A percentile compares a stretch with the other conserved stretches of the same genome.
Evolutionary conservation across 352 stramenopile genomes (phyloP).

Genomic region (Phytopythium mirpurense): DNA sequence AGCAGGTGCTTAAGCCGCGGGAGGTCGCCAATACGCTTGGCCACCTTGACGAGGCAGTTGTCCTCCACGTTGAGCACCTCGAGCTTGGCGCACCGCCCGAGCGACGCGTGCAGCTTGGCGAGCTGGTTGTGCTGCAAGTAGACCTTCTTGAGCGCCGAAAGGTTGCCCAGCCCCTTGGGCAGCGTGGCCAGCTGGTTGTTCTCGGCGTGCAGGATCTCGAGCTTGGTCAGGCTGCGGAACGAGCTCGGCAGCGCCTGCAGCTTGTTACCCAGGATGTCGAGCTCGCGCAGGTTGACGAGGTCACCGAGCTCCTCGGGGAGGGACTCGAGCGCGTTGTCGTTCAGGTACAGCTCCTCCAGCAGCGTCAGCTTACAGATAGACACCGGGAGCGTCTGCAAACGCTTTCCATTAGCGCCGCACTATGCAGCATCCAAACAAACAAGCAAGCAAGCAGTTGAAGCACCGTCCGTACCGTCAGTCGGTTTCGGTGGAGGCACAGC

Average conservation of each 20-base stretch:
- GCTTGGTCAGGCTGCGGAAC: constrained; percentile 57
- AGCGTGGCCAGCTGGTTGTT: constrained; percentile 68
- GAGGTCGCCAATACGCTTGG: constrained; percentile 77
- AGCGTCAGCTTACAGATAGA: constrained; percentile 57
- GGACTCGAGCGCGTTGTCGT: constrained; percentile 62
- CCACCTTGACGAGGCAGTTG: constrained; percentile 78
- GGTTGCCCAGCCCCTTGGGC: constrained; percentile 67
- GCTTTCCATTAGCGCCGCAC: not conserved
- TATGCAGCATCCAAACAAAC: too few relatives aligned
- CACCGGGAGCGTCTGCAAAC: constrained; percentile 40
- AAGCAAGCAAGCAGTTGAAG: not conserved
- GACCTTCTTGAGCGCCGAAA: constrained; percentile 65
- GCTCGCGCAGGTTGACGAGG: constrained; percentile 68
- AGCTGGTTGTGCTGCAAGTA: constrained; percentile 85
- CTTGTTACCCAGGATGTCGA: constrained; percentile 73
- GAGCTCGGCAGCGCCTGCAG: constrained; percentile 56
- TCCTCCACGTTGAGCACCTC: constrained; percentile 85
- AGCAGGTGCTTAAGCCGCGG: constrained; percentile 77
- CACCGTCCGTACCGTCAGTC: constrained; percentile 36
- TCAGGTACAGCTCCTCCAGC: constrained; percentile 84
- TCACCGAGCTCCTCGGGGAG: constrained; percentile 70
- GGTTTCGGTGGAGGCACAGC: constrained; percentile 80
- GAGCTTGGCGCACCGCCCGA: constrained; percentile 69
- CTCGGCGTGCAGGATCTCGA: constrained; percentile 82
- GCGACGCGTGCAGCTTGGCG: constrained; percentile 70